A percentile compares a stretch with the other conserved stretches of the same genome.
Evolutionary conservation across 805 yeast genomes (phyloP).

Genomic region (Nakazawaea wickerhamii): DNA sequence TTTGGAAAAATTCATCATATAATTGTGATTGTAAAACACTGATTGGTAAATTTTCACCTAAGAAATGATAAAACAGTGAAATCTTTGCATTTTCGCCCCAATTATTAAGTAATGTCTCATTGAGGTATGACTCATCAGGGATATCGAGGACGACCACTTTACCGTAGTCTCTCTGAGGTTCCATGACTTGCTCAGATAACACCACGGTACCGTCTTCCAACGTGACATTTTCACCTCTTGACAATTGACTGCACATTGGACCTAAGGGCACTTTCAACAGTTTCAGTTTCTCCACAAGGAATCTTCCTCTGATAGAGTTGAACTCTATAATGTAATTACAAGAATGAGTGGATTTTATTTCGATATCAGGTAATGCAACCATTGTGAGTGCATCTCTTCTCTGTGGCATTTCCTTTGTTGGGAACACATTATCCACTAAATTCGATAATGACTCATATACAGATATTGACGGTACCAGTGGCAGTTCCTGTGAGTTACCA

Average conservation of each 20-base stretch:
- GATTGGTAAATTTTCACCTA: constrained; percentile 50
- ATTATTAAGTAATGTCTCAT: constrained; percentile 23
- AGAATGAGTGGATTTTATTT: constrained; percentile 29
- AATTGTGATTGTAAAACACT: constrained; percentile 36
- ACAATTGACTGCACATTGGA: constrained; percentile 47
- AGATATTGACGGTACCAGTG: not conserved
- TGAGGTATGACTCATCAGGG: constrained; percentile 48
- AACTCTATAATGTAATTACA: constrained; percentile 67
- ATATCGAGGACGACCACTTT: constrained; percentile 68
- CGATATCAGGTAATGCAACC: constrained; percentile 3
- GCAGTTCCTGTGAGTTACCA: not conserved
- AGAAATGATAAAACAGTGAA: constrained; percentile 65
- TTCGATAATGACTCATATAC: constrained; percentile 14
- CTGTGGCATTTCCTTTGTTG: constrained; percentile 21
- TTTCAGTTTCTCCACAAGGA: constrained; percentile 58
- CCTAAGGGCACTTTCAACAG: constrained; percentile 69
- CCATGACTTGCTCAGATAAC: constrained; percentile 68
- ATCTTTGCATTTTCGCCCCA: constrained; percentile 27
- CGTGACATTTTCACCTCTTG: constrained; percentile 53
- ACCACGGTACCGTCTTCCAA: constrained; percentile 55
- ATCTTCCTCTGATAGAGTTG: constrained; percentile 70
- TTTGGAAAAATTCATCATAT: constrained; percentile 39
- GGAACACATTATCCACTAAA: constrained; percentile 52
- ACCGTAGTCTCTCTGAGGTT: constrained; percentile 49
- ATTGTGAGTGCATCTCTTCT: not conserved